phyloP scores from a whole-genome alignment of 768 basidiomycete species.

The Xerocomellus chrysenteron region DNA sequence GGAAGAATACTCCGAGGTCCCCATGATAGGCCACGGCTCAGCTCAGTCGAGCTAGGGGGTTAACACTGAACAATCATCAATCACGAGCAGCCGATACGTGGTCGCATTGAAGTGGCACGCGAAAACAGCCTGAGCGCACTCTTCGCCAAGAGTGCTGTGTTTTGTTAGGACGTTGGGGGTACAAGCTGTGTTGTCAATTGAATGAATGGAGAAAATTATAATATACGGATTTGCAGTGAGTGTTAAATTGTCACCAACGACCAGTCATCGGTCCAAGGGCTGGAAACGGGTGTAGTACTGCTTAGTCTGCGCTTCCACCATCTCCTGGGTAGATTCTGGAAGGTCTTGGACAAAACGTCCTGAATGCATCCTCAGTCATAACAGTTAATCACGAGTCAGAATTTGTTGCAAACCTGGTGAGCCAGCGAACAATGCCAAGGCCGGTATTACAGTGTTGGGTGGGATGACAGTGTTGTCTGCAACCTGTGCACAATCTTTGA shows the following conservation, averaged over 20 bases:
- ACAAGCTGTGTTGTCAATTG: not conserved
- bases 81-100: not conserved
- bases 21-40: not conserved
- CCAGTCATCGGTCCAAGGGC: conserved; percentile 43
- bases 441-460: conserved; percentile 90
- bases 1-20: not conserved
- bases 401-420: conserved; percentile 68
- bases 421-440: conserved; percentile 80
- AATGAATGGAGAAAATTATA: not conserved
- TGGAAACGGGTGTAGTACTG: conserved; percentile 84
- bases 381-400: not conserved
- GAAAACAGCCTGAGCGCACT: not conserved
- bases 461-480: conserved; percentile 89
- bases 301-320: conserved; percentile 83
- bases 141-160: not conserved
- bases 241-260: not conserved
- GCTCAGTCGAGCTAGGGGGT: not conserved
- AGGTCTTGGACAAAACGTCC: conserved; percentile 82
- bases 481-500: conserved; percentile 92
- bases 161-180: not conserved
- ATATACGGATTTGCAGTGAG: conserved; percentile 4
- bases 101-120: not conserved
- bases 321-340: conserved; percentile 92
- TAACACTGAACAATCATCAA: not conserved
- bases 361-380: conserved; percentile 30